Conservation (phyloP, 164 flowering plant species). For the Amborella trichopoda region DNA sequence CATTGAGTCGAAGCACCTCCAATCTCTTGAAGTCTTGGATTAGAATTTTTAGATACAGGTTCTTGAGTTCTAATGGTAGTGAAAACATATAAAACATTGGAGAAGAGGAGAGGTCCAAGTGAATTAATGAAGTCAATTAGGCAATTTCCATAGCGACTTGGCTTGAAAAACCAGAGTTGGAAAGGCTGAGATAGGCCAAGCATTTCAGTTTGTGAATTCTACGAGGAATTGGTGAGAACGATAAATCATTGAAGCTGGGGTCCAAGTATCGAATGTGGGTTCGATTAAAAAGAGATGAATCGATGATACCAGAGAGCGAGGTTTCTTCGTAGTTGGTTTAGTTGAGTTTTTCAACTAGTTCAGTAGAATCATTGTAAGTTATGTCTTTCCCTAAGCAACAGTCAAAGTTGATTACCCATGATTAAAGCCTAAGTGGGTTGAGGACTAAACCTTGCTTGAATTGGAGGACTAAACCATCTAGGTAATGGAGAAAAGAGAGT, state of each 20-base stretch:
- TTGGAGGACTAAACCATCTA: no score
- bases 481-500: no score
- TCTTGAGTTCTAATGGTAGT: not conserved
- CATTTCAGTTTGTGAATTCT: conserved; percentile 6
- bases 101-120: conserved; percentile 10
- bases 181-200: conserved; percentile 14
- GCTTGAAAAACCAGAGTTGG: conserved; percentile 10
- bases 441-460: no score
- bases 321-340: no score
- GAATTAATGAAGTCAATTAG: conserved; percentile 7
- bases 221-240: conserved; percentile 12
- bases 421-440: no score
- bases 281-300: no score
- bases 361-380: no score
- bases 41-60: not conserved
- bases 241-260: conserved; percentile 16
- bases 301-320: no score
- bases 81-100: not conserved
- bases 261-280: conserved; percentile 9
- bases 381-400: no score
- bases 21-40: conserved; percentile 1
- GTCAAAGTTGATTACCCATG: no score
- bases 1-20: conserved; percentile 7
- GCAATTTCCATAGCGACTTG: conserved; percentile 13
- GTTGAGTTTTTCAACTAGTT: no score